phyloP scores from a whole-genome alignment of 352 stramenopile species.

The Phytophthora nicotianae region DNA sequence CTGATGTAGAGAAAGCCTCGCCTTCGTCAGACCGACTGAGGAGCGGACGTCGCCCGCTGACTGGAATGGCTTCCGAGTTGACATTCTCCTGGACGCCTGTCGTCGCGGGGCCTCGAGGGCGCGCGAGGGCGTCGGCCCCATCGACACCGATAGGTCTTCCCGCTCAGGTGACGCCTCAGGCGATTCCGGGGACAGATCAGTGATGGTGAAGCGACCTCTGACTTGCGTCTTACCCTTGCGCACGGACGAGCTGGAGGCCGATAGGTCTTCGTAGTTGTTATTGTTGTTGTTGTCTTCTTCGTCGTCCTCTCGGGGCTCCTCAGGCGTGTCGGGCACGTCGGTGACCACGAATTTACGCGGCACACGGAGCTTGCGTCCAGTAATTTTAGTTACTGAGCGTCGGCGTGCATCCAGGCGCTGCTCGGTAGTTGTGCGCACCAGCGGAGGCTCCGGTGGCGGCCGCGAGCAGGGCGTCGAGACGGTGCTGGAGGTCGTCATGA shows the following conservation, averaged over 20 bases:
- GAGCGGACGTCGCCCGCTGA: conserved; percentile 33
- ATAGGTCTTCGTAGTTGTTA: conserved; percentile 27
- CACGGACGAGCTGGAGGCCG: conserved; percentile 23
- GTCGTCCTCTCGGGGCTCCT: conserved; percentile 1
- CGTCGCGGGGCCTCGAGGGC: conserved; percentile 19
- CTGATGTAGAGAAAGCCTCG: conserved; percentile 18
- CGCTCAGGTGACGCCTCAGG: conserved; percentile 49
- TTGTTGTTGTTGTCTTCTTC: conserved; percentile 21
- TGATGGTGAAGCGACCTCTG: conserved; percentile 83
- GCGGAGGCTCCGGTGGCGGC: conserved; percentile 9
- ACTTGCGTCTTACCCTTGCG: conserved; percentile 73
- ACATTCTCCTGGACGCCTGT: conserved; percentile 21
- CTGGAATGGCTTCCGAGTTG: conserved; percentile 32
- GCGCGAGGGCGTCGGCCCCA: conserved; percentile 25
- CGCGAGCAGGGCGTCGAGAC: conserved; percentile 19
- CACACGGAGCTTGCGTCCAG: conserved; percentile 56
- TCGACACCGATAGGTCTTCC: conserved; percentile 33
- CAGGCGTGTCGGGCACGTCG: conserved; percentile 49
- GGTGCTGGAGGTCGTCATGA: conserved; percentile 39
- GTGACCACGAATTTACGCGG: conserved; percentile 77
- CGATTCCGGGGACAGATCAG: conserved; percentile 73
- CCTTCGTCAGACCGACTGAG: conserved; percentile 23
- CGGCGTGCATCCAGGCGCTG: conserved; percentile 28
- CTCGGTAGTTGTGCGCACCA: conserved; percentile 19
- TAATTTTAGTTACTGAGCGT: conserved; percentile 56